These are phyloP conservation scores for Penicillium sp. DNA, from an alignment of 2,329 filamentous ascomycete genomes.

Conservation along the genomic window DNA sequence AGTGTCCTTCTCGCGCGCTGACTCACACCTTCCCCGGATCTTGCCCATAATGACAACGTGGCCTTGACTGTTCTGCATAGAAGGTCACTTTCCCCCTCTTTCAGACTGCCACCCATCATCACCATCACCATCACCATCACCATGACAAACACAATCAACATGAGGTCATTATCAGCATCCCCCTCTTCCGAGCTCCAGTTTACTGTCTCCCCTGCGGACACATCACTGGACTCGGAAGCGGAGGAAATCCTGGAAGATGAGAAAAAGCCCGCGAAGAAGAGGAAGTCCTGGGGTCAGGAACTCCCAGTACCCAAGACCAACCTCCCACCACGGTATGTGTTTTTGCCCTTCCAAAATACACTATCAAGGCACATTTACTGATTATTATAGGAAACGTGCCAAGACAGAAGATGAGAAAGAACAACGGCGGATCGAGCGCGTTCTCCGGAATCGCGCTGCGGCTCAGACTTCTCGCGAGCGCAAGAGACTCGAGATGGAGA, in stretches of 20 bases:
- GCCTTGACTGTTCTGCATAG: constrained; percentile 15
- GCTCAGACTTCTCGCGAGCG: constrained; percentile 95
- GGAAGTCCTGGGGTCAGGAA: constrained; percentile 98
- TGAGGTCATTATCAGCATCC: constrained; percentile 31
- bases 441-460: constrained; percentile 90
- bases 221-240: constrained; percentile 31
- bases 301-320: constrained; percentile 95
- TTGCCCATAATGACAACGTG: constrained; percentile 38
- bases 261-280: constrained; percentile 81
- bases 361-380: background rate
- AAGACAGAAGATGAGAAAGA: constrained; percentile 99
- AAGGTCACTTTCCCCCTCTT: constrained; percentile 5
- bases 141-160: constrained; percentile 34
- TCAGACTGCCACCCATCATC: constrained; percentile 13
- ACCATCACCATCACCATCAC: background rate
- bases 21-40: constrained; percentile 21
- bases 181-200: constrained; percentile 35
- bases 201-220: constrained; percentile 42
- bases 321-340: constrained; percentile 72
- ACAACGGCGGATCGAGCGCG: constrained; percentile 92
- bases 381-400: constrained; percentile 69
- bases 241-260: constrained; percentile 36
- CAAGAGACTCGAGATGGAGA: constrained; percentile 84
- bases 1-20: constrained; percentile 31
- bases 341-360: constrained; percentile 6